Evolutionary conservation across 441 rosid species (phyloP).

Genomic region (Brassica balearica): DNA sequence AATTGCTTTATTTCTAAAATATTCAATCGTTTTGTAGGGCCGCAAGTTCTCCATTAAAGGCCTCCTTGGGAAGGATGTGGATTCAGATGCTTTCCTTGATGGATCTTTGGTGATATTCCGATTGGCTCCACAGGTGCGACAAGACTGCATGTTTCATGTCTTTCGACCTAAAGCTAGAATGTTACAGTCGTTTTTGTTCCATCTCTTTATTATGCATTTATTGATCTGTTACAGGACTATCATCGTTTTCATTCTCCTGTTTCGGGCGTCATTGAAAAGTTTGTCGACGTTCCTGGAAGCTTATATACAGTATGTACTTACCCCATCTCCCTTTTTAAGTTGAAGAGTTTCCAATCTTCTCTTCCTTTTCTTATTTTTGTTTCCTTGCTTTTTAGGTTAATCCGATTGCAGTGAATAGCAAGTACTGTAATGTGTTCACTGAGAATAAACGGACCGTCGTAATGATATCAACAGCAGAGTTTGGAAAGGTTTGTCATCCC

Average conservation of each 20-base stretch:
- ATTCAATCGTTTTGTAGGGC: conserved; percentile 55
- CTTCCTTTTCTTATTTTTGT: neutral
- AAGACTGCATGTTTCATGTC: conserved; percentile 11
- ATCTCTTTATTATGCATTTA: conserved; percentile 7
- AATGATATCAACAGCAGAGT: conserved; percentile 69
- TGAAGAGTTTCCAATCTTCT: conserved; percentile 18
- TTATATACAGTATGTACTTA: conserved; percentile 71
- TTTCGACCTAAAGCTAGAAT: neutral
- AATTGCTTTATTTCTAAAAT: neutral
- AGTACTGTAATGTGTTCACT: conserved; percentile 91
- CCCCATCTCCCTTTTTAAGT: conserved; percentile 8
- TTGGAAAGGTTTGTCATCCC: conserved; percentile 72
- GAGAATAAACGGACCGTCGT: conserved; percentile 82
- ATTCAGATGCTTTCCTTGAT: conserved; percentile 60
- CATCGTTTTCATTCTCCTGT: conserved; percentile 91
- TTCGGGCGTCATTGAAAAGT: conserved; percentile 68
- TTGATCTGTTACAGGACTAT: conserved; percentile 67
- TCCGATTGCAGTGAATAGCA: conserved; percentile 93
- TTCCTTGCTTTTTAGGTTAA: conserved; percentile 63
- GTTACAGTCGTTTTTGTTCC: neutral
- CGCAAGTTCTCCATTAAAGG: conserved; percentile 85
- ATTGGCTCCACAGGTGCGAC: conserved; percentile 79
- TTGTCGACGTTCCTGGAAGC: conserved; percentile 70
- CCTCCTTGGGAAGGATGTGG: conserved; percentile 69
- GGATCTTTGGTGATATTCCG: conserved; percentile 86